phyloP scores from a whole-genome alignment of 495 filamentous ascomycete species.

The Neurospora sp. region DNA sequence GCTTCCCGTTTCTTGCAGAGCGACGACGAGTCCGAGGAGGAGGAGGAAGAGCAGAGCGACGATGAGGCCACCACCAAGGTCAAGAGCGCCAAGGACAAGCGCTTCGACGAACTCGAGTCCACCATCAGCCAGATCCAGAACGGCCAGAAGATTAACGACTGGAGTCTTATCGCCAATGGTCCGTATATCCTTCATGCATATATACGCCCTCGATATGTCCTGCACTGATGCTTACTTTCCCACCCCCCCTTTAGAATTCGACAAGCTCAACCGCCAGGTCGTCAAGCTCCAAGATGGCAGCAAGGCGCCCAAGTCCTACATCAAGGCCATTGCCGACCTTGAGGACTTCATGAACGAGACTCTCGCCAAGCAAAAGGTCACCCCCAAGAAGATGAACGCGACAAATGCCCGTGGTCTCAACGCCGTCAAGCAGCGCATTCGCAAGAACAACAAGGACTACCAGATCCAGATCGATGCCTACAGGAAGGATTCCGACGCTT shows the following conservation, averaged over 20 bases:
- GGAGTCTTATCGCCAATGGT: conserved; percentile 86
- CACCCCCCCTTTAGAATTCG: conserved; percentile 58
- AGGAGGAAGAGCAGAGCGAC: conserved; percentile 42
- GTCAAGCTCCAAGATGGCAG: conserved; percentile 65
- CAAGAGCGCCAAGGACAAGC: conserved; percentile 97
- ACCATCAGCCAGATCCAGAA: conserved; percentile 88
- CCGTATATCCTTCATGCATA: conserved; percentile 21
- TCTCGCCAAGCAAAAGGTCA: conserved; percentile 86
- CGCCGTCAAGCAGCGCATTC: conserved; percentile 90
- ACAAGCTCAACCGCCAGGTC: conserved; percentile 90
- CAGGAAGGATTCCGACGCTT: conserved; percentile 70
- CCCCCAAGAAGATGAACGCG: conserved; percentile 97
- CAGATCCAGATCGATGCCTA: conserved; percentile 78
- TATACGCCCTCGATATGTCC: neutral
- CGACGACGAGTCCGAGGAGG: conserved; percentile 58
- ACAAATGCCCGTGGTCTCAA: conserved; percentile 90
- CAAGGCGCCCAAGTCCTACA: conserved; percentile 75
- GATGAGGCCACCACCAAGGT: conserved; percentile 74
- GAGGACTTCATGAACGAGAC: conserved; percentile 96
- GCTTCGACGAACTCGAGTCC: conserved; percentile 83
- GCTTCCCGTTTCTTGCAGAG: conserved; percentile 73
- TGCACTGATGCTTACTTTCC: conserved; percentile 8
- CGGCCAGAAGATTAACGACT: conserved; percentile 93
- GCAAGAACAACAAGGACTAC: conserved; percentile 97
- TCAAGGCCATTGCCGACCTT: conserved; percentile 85